A percentile compares a stretch with the other conserved stretches of the same genome.
phyloP scores from a whole-genome alignment of 2,329 filamentous ascomycete genomes.

The Lachnellula suecica region DNA sequence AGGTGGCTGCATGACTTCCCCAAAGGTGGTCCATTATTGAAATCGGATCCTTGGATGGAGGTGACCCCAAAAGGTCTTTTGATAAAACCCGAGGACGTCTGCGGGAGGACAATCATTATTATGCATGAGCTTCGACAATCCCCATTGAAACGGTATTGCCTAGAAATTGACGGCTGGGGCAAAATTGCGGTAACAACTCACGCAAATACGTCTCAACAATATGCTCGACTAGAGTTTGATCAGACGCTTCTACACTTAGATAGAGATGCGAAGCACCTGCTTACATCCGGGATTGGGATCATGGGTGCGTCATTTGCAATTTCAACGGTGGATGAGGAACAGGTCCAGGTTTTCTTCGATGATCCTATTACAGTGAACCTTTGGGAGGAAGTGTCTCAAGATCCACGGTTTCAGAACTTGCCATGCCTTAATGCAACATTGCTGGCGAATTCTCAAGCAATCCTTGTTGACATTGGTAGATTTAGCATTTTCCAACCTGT shows the following conservation, averaged over 20 bases:
- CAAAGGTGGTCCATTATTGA: not conserved
- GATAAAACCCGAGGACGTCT: not conserved
- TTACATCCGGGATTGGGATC: not conserved
- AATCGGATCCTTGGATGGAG: slow-evolving; percentile 3
- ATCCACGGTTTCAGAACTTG: not conserved
- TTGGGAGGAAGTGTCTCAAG: not conserved
- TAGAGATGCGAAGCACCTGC: not conserved
- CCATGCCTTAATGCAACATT: not conserved
- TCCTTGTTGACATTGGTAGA: not conserved
- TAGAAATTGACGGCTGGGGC: not conserved
- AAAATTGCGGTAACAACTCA: slow-evolving; percentile 1
- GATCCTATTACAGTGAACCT: not conserved
- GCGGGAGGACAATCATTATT: not conserved
- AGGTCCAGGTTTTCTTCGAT: not conserved
- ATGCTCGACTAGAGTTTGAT: not conserved
- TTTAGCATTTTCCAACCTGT: no score
- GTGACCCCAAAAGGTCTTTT: not conserved
- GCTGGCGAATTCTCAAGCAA: not conserved
- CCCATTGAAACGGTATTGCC: not conserved
- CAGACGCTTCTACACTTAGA: not conserved
- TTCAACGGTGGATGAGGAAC: not conserved
- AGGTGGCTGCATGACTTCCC: slow-evolving; percentile 3
- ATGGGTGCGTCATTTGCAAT: not conserved
- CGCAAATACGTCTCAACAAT: not conserved
- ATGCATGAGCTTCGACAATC: not conserved